These are phyloP conservation scores for Erodium texanum DNA, from an alignment of 441 rosid genomes.

Conservation along the genomic window DNA sequence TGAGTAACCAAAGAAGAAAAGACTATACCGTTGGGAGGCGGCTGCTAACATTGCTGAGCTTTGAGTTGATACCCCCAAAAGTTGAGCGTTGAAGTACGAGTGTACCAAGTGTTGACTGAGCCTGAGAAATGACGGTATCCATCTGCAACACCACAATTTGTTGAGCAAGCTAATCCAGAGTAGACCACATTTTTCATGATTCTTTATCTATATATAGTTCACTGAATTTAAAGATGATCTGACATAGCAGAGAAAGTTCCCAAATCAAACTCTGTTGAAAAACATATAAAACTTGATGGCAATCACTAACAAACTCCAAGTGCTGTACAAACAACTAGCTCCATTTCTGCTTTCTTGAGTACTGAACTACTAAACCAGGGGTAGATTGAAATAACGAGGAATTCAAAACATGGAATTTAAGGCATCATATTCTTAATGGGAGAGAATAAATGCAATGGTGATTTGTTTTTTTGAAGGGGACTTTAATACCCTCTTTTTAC, in stretches of 20 bases:
- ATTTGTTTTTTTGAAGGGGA: neutral
- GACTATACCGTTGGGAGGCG: constrained; percentile 75
- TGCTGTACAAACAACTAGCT: too few relatives aligned
- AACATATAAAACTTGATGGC: neutral
- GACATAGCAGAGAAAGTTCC: neutral
- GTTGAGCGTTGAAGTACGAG: constrained; percentile 82
- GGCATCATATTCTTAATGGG: neutral
- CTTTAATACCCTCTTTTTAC: constrained; percentile 24
- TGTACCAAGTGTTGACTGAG: constrained; percentile 81
- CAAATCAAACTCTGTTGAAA: neutral
- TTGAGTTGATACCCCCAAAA: constrained; percentile 89
- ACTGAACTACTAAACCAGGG: too few relatives aligned
- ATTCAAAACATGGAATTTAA: neutral
- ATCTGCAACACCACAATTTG: constrained; percentile 40
- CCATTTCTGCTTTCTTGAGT: too few relatives aligned
- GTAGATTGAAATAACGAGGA: neutral
- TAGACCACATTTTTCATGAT: constrained; percentile 4
- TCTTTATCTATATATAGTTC: neutral
- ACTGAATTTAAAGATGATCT: neutral
- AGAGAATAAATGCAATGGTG: neutral
- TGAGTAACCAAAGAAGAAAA: neutral
- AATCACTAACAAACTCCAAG: too few relatives aligned
- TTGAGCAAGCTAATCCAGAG: constrained; percentile 11
- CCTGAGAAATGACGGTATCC: constrained; percentile 91
- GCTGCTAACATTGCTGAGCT: constrained; percentile 81